Evolutionary conservation across 2,329 filamentous ascomycete species (phyloP).

Genomic region (Stagonosporopsis tanaceti): DNA sequence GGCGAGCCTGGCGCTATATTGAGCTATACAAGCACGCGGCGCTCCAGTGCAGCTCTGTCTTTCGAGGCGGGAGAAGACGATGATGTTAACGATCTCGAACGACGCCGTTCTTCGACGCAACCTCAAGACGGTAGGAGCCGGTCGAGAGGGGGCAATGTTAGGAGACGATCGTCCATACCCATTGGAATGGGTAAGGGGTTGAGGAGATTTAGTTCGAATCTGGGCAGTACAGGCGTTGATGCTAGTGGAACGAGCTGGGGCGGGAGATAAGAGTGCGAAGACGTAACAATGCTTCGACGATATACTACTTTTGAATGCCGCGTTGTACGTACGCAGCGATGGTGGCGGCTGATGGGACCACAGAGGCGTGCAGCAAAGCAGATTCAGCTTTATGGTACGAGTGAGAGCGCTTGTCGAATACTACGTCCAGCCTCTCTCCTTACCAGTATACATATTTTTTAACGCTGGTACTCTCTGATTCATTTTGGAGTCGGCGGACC

Average conservation of each 20-base stretch:
- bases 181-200: conserved; percentile 58
- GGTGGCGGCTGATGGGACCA: background rate
- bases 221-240: conserved; percentile 51
- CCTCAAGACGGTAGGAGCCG: conserved; percentile 30
- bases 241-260: conserved; percentile 46
- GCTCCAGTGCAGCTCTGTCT: conserved; percentile 35
- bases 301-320: too few relatives aligned
- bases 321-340: too few relatives aligned
- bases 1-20: conserved; percentile 46
- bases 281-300: background rate
- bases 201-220: conserved; percentile 55
- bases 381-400: background rate
- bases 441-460: background rate
- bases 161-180: conserved; percentile 53
- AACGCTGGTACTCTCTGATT: background rate
- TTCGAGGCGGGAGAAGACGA: conserved; percentile 34
- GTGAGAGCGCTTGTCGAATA: background rate
- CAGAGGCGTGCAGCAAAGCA: background rate
- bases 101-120: conserved; percentile 26
- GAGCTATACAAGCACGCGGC: conserved; percentile 42
- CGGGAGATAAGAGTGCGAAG: conserved; percentile 24
- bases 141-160: conserved; percentile 45
- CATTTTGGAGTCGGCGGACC: background rate
- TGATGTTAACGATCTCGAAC: conserved; percentile 18
- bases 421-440: background rate